phyloP scores from a whole-genome alignment of 2,329 filamentous ascomycete genomes.

The Penicillium sp. region DNA sequence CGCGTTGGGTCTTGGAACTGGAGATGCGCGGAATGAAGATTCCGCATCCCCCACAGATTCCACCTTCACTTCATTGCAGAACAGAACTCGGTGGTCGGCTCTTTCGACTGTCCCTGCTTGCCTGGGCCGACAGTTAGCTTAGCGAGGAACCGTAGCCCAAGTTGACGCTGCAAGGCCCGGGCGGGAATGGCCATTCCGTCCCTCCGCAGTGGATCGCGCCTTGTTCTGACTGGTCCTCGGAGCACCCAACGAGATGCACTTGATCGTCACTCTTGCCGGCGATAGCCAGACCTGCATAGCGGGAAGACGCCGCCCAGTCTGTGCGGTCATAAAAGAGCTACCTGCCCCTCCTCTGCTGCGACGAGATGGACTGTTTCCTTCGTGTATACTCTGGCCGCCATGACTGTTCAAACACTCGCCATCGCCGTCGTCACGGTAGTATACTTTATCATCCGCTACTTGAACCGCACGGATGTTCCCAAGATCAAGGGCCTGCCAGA shows the following conservation, averaged over 20 bases:
- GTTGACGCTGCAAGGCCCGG: neutral
- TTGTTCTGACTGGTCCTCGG: neutral
- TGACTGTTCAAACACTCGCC: conserved; percentile 40
- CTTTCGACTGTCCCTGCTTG: neutral
- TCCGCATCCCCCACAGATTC: neutral
- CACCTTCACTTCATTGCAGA: neutral
- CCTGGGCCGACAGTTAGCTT: neutral
- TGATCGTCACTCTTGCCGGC: neutral
- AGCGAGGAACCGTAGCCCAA: too few species aligned
- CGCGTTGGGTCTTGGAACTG: neutral
- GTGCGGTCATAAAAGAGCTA: conserved; percentile 1
- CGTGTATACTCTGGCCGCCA: conserved; percentile 18
- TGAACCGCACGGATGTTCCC: conserved; percentile 61
- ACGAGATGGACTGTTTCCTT: neutral
- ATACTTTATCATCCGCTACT: conserved; percentile 50
- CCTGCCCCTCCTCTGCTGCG: conserved; percentile 1
- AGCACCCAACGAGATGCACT: neutral
- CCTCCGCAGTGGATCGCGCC: neutral
- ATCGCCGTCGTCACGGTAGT: conserved; percentile 44
- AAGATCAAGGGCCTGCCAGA: conserved; percentile 68
- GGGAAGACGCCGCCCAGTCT: conserved; percentile 1
- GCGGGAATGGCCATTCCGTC: neutral
- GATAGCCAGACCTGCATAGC: conserved; percentile 8
- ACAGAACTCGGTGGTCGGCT: neutral
- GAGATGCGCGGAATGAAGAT: neutral